These are phyloP conservation scores for Aphanomyces euteiches DNA, from an alignment of 352 stramenopile genomes.

Conservation along the genomic window DNA sequence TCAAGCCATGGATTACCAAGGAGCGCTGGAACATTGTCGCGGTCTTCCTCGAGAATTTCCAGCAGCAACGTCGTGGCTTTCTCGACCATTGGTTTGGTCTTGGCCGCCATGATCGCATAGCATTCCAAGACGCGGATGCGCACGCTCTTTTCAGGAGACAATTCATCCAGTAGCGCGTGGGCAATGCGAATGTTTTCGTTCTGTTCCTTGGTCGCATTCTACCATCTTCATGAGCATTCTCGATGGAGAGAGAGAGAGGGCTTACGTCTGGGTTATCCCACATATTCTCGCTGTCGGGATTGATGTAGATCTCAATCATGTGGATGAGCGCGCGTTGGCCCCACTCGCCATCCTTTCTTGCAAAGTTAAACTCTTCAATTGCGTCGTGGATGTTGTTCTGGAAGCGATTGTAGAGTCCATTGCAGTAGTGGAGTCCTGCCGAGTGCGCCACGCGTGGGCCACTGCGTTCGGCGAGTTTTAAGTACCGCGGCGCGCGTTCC, in stretches of 20 bases:
- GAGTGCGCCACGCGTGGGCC: conserved; percentile 71
- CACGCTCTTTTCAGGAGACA: conserved; percentile 47
- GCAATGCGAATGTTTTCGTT: conserved; percentile 84
- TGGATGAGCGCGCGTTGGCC: conserved; percentile 82
- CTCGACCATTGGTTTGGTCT: conserved; percentile 80
- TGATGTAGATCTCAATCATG: conserved; percentile 94
- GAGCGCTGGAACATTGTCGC: conserved; percentile 88
- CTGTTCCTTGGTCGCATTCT: conserved; percentile 62
- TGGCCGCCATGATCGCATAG: conserved; percentile 77
- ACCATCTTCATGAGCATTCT: conserved; percentile 25
- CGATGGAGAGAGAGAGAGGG: conserved; percentile 1
- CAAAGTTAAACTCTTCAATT: conserved; percentile 89
- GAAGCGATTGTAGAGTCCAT: conserved; percentile 85
- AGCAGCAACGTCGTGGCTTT: conserved; percentile 88
- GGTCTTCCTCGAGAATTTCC: conserved; percentile 84
- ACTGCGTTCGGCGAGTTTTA: conserved; percentile 75
- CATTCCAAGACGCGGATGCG: conserved; percentile 82
- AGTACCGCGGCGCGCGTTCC: conserved; percentile 56
- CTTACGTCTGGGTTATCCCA: conserved; percentile 61
- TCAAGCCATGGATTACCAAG: conserved; percentile 48
- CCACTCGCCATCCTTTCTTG: conserved; percentile 84
- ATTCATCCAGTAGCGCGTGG: conserved; percentile 83
- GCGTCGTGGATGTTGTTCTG: conserved; percentile 88
- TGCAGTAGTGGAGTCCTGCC: conserved; percentile 87
- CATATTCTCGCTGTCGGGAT: conserved; percentile 90